Evolutionary conservation across 2,329 filamentous ascomycete genomes (phyloP).

Genomic region (Pleoardoris graminearum): DNA sequence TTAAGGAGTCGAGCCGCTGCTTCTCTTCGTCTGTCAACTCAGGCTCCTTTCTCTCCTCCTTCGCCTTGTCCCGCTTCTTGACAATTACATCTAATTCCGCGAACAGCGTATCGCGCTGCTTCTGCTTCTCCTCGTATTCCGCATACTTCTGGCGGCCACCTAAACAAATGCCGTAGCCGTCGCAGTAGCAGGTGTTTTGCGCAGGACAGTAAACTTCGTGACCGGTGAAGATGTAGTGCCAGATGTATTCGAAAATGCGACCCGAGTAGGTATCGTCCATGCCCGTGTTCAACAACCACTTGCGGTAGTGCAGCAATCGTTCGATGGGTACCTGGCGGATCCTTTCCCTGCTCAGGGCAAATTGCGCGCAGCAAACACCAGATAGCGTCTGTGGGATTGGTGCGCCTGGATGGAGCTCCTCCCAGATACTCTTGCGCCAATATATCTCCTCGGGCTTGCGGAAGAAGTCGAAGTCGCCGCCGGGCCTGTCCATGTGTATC

Average conservation of each 20-base stretch:
- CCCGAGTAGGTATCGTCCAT: slow-evolving; percentile 46
- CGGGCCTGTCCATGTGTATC: slow-evolving; percentile 54
- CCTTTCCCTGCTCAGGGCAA: slow-evolving; percentile 54
- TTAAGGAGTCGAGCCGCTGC: slow-evolving; percentile 26
- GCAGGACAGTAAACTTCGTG: slow-evolving; percentile 45
- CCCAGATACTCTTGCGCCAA: slow-evolving; percentile 42
- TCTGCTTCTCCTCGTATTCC: slow-evolving; percentile 54
- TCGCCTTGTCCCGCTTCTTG: slow-evolving; percentile 42
- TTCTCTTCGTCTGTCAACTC: slow-evolving; percentile 27
- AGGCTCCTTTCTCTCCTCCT: slow-evolving; percentile 30
- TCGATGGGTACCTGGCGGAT: slow-evolving; percentile 55
- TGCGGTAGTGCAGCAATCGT: slow-evolving; percentile 57
- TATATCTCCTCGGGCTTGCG: slow-evolving; percentile 47
- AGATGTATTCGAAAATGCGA: slow-evolving; percentile 47
- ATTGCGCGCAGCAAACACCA: slow-evolving; percentile 61
- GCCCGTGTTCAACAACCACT: slow-evolving; percentile 53
- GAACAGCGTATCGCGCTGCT: slow-evolving; percentile 46
- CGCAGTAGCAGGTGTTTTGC: slow-evolving; percentile 60
- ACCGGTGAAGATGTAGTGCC: slow-evolving; percentile 48
- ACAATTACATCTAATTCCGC: slow-evolving; percentile 47
- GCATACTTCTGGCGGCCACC: slow-evolving; percentile 55
- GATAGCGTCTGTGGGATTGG: slow-evolving; percentile 41
- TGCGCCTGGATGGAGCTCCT: slow-evolving; percentile 48
- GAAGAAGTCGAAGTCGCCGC: slow-evolving; percentile 46
- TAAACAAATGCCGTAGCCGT: slow-evolving; percentile 67